Evolutionary conservation across 352 stramenopile genomes (phyloP), one percentile per base, ranked within the genome.

Genomic region (Phytophthora cryptogea): DNA sequence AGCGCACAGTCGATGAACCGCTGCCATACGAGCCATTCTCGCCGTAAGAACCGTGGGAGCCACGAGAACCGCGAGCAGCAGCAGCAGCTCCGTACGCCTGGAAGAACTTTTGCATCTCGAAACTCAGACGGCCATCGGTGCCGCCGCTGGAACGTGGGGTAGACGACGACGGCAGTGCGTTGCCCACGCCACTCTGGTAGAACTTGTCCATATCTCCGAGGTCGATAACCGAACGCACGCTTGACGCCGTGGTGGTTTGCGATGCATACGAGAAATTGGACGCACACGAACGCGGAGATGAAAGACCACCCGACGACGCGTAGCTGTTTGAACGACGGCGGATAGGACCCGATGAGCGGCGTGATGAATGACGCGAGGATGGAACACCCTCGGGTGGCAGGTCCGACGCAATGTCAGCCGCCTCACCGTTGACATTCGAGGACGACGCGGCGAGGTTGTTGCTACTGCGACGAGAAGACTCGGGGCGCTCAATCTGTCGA

Each of bases 121-220:
- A 73, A 52, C 72, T 82, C 41, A 84, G 41, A n/a, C 70, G 73
- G 36, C 73, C 71, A 40, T 77, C 70, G 17, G 69, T 74, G 42
- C 58, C 70, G 20, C 63, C 54, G 42, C 63, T 78, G 9, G 65
- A 77, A 16, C 75, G 72, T 17, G 72, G 57, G 0, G 68, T 83
- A 16, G 69, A 60, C 5, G 66, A 64, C 8, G 66, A 63, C 13
- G 53, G 50, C 9, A 74, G 45, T 20, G 58, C 32, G 32, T 72
- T 63, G 26, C 56, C 55, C n/a, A 67, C 45, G 6, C 66, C 58
- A 51, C 66, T 82, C 52, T 80, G 71, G 60, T 92, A 90, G 53
- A 90, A 92, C 48, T 83, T 84, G 74, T 86, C 78, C 83, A 92
- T 88, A 56, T 92, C 83, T 43, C 83, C 83, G 16, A 92, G 59